Base-by-base conservation (phyloP, 345 rosid genomes). In the Citrus trifoliata region DNA sequence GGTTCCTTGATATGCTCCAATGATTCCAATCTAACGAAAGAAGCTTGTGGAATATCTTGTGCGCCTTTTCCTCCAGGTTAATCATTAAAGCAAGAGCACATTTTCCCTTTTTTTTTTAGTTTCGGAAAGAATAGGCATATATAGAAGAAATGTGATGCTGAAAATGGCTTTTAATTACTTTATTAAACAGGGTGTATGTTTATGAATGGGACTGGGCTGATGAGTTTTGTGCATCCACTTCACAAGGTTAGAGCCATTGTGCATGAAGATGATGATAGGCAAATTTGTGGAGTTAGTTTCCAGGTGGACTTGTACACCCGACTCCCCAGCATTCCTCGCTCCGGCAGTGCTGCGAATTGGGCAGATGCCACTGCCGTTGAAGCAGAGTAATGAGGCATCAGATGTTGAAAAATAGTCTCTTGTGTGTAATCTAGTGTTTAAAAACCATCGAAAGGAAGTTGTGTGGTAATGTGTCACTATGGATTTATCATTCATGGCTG, bases 41-140 rank as follows among this genome's bases (percentile, higher is more conserved):
- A 78, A 33, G 89, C 88, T 28, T 93, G 97, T 80, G 88, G 90
- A 53, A 91, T 88, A 81, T 91, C 90, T 56, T 87, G 66, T 51
- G 83, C 90, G 12, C 88, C 93, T 32, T 89, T 89, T 76, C 90
- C 92, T 71, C 58, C 88, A 30, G 90, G 92, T 88, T 80, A 27
- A 3, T 27, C 25, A 19, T 8, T 65, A 19, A 30, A 70, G 18
- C 19, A 40, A 62, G 66, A 62, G 66, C 33, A 27, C 35, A 62
- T 46, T 46, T 46, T 42, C 16, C 16, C 4, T 0, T 42, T 12
- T 32, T 32, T 13, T 46, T 46, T 46, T 3, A 13, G 51, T 16
- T 3, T 13, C 18, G 51, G 18, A 12, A 46, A 46, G 51, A 46
- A 46, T 46, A 46, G 51, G 51, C 51, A 46, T 12, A 1, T 46